These are phyloP conservation scores for Talaromyces amestolkiae DNA, from an alignment of 2,329 filamentous ascomycete genomes.

Conservation along the genomic window DNA sequence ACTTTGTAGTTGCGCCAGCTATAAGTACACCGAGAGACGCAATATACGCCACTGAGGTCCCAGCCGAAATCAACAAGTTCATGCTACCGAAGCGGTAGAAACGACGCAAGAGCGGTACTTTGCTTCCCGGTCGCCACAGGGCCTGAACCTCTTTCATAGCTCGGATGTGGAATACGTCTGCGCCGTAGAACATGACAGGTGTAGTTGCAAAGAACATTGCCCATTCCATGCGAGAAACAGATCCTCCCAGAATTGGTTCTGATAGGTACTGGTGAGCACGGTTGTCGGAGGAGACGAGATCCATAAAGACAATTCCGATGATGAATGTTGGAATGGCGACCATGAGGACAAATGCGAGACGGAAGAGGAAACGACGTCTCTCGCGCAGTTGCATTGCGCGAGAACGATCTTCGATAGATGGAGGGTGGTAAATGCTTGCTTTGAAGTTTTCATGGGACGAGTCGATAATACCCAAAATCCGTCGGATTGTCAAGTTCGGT, in stretches of 20 bases:
- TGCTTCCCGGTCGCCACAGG: slow-evolving; percentile 74
- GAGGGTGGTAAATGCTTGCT: slow-evolving; percentile 72
- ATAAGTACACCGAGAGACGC: slow-evolving; percentile 78
- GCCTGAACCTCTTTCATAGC: slow-evolving; percentile 74
- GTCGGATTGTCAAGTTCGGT: slow-evolving; percentile 70
- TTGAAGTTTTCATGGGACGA: slow-evolving; percentile 64
- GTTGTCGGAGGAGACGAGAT: slow-evolving; percentile 63
- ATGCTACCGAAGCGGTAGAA: slow-evolving; percentile 96
- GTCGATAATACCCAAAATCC: slow-evolving; percentile 67
- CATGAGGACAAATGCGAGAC: slow-evolving; percentile 67
- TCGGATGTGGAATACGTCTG: slow-evolving; percentile 78
- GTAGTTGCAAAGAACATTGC: slow-evolving; percentile 78
- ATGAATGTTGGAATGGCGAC: slow-evolving; percentile 79
- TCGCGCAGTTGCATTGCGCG: slow-evolving; percentile 69
- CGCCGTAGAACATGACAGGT: slow-evolving; percentile 81
- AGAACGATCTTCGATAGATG: slow-evolving; percentile 79
- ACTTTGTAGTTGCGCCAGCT: slow-evolving; percentile 46
- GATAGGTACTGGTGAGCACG: slow-evolving; percentile 64
- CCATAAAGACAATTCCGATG: slow-evolving; percentile 90
- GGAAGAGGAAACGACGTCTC: slow-evolving; percentile 63
- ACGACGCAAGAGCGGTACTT: slow-evolving; percentile 67
- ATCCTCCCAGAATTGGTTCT: slow-evolving; percentile 65
- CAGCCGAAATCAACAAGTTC: slow-evolving; percentile 89
- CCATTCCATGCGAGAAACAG: slow-evolving; percentile 72
- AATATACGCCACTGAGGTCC: slow-evolving; percentile 83